Evolutionary conservation across 139 green algal species (phyloP).

Genomic region (Chlamydomonas sphaeroides): DNA sequence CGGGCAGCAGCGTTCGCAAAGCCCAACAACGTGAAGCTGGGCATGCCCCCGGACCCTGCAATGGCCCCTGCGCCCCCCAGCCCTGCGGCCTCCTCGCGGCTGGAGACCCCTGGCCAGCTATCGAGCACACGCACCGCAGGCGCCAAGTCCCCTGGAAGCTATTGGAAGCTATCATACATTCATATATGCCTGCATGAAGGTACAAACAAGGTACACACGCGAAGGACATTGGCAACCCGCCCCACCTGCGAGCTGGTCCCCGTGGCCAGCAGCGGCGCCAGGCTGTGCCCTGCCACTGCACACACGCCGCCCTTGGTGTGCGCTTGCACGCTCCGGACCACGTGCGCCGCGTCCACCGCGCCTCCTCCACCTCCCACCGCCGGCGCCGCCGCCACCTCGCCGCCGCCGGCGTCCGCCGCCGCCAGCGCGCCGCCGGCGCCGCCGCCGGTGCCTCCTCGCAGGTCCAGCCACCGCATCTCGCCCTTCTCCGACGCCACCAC

Average conservation of each 20-base stretch:
- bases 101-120: too few species aligned
- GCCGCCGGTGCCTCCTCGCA: conserved; percentile 55
- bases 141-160: too few species aligned
- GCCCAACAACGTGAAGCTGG: too few species aligned
- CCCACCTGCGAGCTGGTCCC: conserved; percentile 43
- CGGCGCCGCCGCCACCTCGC: not conserved
- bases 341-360: not conserved
- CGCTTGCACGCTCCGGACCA: conserved; percentile 75
- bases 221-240: too few species aligned
- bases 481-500: conserved; percentile 61
- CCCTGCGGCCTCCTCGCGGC: too few species aligned
- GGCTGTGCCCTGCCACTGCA: conserved; percentile 78
- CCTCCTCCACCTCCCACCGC: not conserved
- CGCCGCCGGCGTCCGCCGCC: not conserved
- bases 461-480: conserved; percentile 84
- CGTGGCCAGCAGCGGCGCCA: conserved; percentile 86
- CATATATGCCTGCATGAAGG: too few species aligned
- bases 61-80: too few species aligned
- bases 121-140: too few species aligned
- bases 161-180: too few species aligned
- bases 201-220: too few species aligned
- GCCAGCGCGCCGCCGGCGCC: not conserved
- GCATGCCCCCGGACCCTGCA: too few species aligned
- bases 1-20: too few species aligned
- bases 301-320: conserved; percentile 79